Percentiles rank a stretch among this genome's conserved stretches.
These are phyloP conservation scores for Sclerotinia spermophila DNA, from an alignment of 2,329 filamentous ascomycete genomes.

Conservation along the genomic window DNA sequence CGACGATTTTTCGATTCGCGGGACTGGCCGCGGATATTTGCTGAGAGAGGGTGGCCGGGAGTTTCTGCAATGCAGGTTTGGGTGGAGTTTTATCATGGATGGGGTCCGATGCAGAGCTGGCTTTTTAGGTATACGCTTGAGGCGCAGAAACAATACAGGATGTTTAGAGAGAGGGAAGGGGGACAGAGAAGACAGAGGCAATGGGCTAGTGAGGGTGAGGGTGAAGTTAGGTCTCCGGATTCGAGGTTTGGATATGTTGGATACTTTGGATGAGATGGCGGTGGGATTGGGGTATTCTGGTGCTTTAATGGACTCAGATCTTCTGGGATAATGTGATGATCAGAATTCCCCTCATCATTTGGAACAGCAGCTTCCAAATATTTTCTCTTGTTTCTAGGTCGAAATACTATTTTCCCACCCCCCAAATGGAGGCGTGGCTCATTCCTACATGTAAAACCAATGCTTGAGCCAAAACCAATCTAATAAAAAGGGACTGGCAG, in stretches of 20 bases:
- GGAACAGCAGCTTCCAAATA: too few species aligned
- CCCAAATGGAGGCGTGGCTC: neutral
- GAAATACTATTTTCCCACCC: too few species aligned
- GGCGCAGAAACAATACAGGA: neutral
- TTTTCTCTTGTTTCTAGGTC: too few species aligned
- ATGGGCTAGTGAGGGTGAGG: neutral
- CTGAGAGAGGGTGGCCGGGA: neutral
- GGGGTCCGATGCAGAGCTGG: conserved; percentile 16
- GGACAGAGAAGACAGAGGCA: neutral
- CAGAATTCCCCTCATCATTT: neutral
- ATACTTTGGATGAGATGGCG: neutral
- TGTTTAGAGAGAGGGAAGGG: neutral
- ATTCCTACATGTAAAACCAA: neutral
- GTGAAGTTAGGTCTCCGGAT: neutral
- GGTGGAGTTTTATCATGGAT: conserved; percentile 3
- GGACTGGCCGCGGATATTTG: conserved; percentile 5
- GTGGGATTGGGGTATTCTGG: neutral
- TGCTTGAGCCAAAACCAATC: neutral
- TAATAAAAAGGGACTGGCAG: too few species aligned
- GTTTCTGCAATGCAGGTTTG: neutral
- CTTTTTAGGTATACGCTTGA: neutral
- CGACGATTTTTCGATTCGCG: neutral
- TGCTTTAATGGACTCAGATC: neutral
- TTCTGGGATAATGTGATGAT: neutral
- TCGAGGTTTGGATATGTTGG: neutral